A percentile compares a stretch with the other conserved stretches of the same genome.
phyloP scores from a whole-genome alignment of 2,329 filamentous ascomycete species.

The Fusarium sp. region DNA sequence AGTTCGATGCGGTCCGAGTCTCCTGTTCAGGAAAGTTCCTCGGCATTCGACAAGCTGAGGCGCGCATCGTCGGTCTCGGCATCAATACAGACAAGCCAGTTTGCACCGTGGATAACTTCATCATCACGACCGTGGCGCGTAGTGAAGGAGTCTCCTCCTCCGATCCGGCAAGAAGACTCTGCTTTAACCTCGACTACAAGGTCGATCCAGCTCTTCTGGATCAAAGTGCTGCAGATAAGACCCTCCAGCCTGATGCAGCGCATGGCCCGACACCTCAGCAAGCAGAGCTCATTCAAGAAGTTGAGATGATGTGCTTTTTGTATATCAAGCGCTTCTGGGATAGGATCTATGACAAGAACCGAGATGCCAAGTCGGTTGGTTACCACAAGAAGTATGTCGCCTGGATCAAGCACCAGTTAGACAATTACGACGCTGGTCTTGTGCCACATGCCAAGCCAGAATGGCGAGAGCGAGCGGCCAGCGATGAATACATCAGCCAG shows the following conservation, averaged over 20 bases:
- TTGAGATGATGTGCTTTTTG: constrained; percentile 18
- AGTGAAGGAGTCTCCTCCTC: not conserved
- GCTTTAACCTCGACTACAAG: constrained; percentile 19
- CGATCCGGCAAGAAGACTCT: constrained; percentile 7
- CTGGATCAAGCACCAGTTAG: constrained; percentile 14
- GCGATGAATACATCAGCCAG: constrained; percentile 3
- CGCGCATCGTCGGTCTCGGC: constrained; percentile 1
- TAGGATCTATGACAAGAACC: not conserved
- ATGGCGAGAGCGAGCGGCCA: not conserved
- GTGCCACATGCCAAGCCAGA: constrained; percentile 3
- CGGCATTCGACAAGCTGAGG: constrained; percentile 6
- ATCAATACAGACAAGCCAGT: not conserved
- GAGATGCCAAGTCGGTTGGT: constrained; percentile 1
- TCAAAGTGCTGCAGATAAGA: constrained; percentile 7
- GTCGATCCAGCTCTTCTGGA: constrained; percentile 4
- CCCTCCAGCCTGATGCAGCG: constrained; percentile 2
- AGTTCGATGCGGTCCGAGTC: constrained; percentile 4
- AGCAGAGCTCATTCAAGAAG: constrained; percentile 10
- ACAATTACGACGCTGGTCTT: constrained; percentile 3
- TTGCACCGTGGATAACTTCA: constrained; percentile 7
- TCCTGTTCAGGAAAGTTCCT: constrained; percentile 13
- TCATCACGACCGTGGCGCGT: constrained; percentile 11
- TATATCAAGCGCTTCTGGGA: constrained; percentile 20
- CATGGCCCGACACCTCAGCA: constrained; percentile 1
- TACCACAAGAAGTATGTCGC: constrained; percentile 17